Conservation (phyloP, 495 filamentous ascomycete species). For the Penicillium ucsense region DNA sequence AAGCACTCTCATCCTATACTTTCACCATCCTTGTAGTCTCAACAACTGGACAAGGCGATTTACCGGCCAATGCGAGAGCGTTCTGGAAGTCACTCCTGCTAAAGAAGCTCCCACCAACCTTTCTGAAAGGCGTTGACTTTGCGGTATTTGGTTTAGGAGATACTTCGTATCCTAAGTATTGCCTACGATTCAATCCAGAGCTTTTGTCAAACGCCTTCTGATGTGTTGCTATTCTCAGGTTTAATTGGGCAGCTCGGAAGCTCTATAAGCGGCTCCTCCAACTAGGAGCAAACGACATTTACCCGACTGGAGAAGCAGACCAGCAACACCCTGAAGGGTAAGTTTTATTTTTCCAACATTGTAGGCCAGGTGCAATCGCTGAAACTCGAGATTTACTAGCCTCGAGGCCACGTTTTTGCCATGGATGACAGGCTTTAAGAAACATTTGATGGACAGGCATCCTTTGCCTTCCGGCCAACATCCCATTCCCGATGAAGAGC, state of each 20-base stretch:
- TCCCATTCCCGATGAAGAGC: constrained; percentile 66
- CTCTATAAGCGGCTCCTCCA: constrained; percentile 77
- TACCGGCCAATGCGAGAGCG: constrained; percentile 65
- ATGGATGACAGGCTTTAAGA: constrained; percentile 61
- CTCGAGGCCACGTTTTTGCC: constrained; percentile 73
- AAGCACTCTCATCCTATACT: constrained; percentile 39
- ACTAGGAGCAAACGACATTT: constrained; percentile 71
- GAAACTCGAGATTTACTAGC: constrained; percentile 22
- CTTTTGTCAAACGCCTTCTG: not conserved
- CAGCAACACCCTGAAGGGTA: constrained; percentile 90
- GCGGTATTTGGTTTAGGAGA: constrained; percentile 88
- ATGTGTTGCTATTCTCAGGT: constrained; percentile 38
- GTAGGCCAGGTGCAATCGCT: too few species aligned
- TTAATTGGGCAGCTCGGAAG: constrained; percentile 88
- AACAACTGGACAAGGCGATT: constrained; percentile 89
- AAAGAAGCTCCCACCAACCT: constrained; percentile 63
- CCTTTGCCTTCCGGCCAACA: constrained; percentile 56
- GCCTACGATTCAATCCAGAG: not conserved
- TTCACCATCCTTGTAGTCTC: constrained; percentile 73
- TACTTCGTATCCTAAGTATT: constrained; percentile 82
- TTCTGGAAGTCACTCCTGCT: constrained; percentile 84
- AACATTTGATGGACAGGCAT: constrained; percentile 51
- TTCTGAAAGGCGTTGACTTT: constrained; percentile 57
- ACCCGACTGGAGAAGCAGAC: constrained; percentile 74
- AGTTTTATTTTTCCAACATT: constrained; percentile 11